A percentile compares a stretch with the other conserved stretches of the same genome.
phyloP scores from a whole-genome alignment of 1,139 yeast genomes.

The Zygotorulaspora mrakii region DNA sequence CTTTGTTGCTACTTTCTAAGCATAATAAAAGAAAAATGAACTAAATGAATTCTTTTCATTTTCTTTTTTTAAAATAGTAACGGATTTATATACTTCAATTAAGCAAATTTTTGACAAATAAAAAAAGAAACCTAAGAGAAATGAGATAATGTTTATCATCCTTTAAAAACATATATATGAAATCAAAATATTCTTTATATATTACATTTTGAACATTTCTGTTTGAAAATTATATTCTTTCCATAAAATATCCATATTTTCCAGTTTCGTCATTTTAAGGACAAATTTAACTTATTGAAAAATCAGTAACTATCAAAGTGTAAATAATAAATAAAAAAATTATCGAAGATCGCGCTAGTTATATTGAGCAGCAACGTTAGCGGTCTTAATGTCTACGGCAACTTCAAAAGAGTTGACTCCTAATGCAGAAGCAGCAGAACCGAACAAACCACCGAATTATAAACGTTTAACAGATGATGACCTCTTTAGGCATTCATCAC shows the following conservation, averaged over 20 bases:
- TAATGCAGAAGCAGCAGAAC: conserved; percentile 5
- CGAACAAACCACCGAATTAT: conserved; percentile 21
- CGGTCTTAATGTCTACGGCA: background rate
- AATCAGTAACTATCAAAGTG: too few species aligned
- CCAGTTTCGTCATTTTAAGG: too few species aligned
- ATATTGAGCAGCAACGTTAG: background rate
- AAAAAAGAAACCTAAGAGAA: conserved; percentile 1
- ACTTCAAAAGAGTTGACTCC: background rate
- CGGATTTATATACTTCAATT: conserved; percentile 1
- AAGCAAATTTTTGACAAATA: conserved; percentile 1
- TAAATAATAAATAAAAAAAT: too few species aligned
- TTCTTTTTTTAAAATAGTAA: conserved; percentile 4
- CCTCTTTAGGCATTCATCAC: conserved; percentile 79
- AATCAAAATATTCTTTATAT: background rate
- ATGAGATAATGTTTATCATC: conserved; percentile 1
- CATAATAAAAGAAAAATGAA: too few species aligned
- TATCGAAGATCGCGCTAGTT: too few species aligned
- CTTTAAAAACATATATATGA: background rate
- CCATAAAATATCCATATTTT: background rate
- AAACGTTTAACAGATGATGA: conserved; percentile 65
- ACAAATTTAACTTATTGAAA: too few species aligned
- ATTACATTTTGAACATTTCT: conserved; percentile 3
- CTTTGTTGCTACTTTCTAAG: conserved; percentile 81
- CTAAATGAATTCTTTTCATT: conserved; percentile 7
- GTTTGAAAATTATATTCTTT: conserved; percentile 3